phyloP scores from a whole-genome alignment of 176 grass and related monocot species.

The Triticum timopheevii region DNA sequence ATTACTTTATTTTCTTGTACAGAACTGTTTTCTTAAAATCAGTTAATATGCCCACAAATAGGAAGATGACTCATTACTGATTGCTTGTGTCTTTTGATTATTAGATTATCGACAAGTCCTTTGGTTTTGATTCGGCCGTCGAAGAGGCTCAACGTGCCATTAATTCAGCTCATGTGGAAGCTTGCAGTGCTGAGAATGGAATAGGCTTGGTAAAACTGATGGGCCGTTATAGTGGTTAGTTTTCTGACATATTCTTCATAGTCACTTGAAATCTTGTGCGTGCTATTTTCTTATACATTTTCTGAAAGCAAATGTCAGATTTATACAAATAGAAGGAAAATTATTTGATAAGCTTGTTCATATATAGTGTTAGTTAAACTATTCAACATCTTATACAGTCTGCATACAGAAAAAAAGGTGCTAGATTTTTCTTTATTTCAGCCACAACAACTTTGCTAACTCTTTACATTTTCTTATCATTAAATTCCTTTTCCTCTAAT shows the following conservation, averaged over 20 bases:
- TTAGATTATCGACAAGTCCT: constrained; percentile 98
- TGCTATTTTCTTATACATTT: constrained; percentile 7
- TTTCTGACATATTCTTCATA: constrained; percentile 25
- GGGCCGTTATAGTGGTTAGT: constrained; percentile 97
- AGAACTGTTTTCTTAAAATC: not conserved
- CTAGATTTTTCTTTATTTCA: constrained; percentile 25
- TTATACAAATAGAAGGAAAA: not conserved
- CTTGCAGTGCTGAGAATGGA: constrained; percentile 88
- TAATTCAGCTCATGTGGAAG: constrained; percentile 97
- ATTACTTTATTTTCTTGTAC: constrained; percentile 7
- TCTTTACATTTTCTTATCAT: not conserved
- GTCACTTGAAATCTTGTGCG: not conserved
- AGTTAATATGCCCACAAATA: constrained; percentile 10
- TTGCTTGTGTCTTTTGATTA: constrained; percentile 23
- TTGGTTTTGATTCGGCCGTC: constrained; percentile 97
- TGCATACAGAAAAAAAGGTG: not conserved
- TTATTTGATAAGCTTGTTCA: not conserved
- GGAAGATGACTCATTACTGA: not conserved
- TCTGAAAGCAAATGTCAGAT: not conserved
- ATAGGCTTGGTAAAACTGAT: constrained; percentile 98
- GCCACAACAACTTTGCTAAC: not conserved
- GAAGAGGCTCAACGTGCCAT: constrained; percentile 99
- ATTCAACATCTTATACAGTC: not conserved
- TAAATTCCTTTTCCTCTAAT: constrained; percentile 16
- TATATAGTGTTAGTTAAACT: constrained; percentile 4